Base-by-base conservation (phyloP, 352 stramenopile genomes). In the Globisporangium takayamanum region DNA sequence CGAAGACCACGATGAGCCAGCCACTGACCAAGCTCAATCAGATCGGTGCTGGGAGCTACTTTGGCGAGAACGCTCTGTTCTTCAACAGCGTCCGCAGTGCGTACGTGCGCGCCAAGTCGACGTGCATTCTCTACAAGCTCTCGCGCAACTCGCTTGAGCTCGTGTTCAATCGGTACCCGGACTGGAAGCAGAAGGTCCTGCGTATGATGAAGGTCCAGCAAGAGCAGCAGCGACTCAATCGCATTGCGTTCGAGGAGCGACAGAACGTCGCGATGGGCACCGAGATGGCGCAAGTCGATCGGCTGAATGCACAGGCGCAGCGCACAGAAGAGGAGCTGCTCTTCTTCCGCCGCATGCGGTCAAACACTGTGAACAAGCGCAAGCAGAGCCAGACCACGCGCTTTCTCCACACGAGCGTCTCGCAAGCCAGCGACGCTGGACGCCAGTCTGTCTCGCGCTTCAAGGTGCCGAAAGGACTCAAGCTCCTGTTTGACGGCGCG, bases 111-210 rank as follows among this genome's bases (percentile, higher is more conserved):
- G 77, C 77, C 22, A 84, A 74, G 46, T 84, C 77, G 15, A 85
- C 77, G 6, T 87, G 77, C 44, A 85, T 84, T 33, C 54, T 87
- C 0, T 87, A 83, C 47, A 67, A 70, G 33, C 55, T 87, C 2
- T 85, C 77, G 4, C 70, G 77, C 3, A 64, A 79, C 12, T 84
- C 74, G 0, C 64, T 85, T 12, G 75, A 88, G 50, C 53, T 80
- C n/a, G 76, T 86, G 0, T 87, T 88, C 60, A 66, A 78, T 2
- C 66, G 77, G 3, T 84, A 80, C 39, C 77, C 75, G 0, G 73
- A 84, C 30, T 89, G 75, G 79, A 83, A 85, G 55, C 56, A 70
- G 26, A 89, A 85, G 44, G 77, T 89, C 15, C 51, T 88, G 42
- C 74, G 73, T 1, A 84, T 87, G 44, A 69, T 80, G 22, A 79